Base-by-base conservation (phyloP, 257 asterid species). In the Przewalskia tangutica region DNA sequence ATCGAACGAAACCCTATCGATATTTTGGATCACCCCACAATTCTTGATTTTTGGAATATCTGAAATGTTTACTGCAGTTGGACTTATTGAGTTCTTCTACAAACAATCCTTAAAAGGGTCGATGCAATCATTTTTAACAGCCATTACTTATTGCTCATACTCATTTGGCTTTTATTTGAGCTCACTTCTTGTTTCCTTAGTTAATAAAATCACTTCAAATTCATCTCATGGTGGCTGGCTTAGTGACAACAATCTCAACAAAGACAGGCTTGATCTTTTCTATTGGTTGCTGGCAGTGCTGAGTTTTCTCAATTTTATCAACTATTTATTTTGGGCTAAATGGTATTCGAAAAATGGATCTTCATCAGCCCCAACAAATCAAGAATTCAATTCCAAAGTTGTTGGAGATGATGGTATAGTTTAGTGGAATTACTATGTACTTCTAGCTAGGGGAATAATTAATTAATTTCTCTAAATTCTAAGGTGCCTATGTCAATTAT, bases 1-100 rank as follows among this genome's bases (percentile, higher is more conserved):
- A 7, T 76, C 83, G 0, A 50, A 73, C 4, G 36, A 77, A 5
- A 67, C n/a, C 0, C 8, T 95, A 4, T 90, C 98, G 6, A 87
- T 95, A 46, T 90, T 91, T 16, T 95, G 99, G 99, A 90, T 95
- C 82, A 86, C 99, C 11, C 97, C 98, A 0, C 99, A 95, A 82
- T 95, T 89, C 38, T 48, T 94, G 83, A 91, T 95, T 50, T 94
- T 95, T 63, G 99, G 99, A 68, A 1, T 94, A 5, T 94, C 99
- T 0, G 98, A 95, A 58, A 95, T 95, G 99, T 86, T 95, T 12
- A 92, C 98, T 0, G 98, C 98, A 2, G 99, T 95, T 20, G 98
- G 99, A 4, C 85, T 95, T 0, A 78, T 95, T 34, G 99, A 95
- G 84, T 94, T 95, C 91, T 95, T 95, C 84, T 95, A 95, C 90